phyloP scores from a whole-genome alignment of 257 asterid genomes.

The Plantago ovata region DNA sequence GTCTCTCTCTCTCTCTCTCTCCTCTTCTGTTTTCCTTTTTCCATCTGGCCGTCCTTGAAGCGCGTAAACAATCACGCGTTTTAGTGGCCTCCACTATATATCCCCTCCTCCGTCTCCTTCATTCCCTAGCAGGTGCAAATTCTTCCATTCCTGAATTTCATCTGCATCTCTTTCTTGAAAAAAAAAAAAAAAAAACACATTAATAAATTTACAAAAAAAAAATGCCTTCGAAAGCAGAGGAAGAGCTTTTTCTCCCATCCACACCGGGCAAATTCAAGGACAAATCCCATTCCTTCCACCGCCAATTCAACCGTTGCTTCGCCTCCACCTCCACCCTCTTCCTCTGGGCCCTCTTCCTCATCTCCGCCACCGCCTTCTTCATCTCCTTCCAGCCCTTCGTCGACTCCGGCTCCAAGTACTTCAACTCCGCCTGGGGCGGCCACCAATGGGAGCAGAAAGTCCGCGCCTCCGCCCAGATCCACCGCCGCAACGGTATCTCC shows the following conservation, averaged over 20 bases:
- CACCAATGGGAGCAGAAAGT: slow-evolving; percentile 59
- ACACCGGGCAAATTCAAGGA: slow-evolving; percentile 73
- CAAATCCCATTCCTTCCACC: slow-evolving; percentile 44
- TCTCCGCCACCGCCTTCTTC: slow-evolving; percentile 67
- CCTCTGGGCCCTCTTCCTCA: slow-evolving; percentile 66
- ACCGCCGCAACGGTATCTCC: slow-evolving; percentile 44
- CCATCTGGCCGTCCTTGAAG: slow-evolving; percentile 34
- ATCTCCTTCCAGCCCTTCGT: slow-evolving; percentile 62
- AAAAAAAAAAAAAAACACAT: background rate
- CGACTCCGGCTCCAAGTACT: slow-evolving; percentile 46
- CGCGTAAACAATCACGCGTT: slow-evolving; percentile 43
- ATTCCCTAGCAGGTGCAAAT: slow-evolving; percentile 47
- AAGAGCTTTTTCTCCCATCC: slow-evolving; percentile 56
- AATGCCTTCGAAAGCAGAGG: slow-evolving; percentile 50
- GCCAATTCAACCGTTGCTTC: slow-evolving; percentile 62
- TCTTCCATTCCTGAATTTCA: slow-evolving; percentile 13
- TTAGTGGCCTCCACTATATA: slow-evolving; percentile 49
- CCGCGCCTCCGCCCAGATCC: slow-evolving; percentile 54
- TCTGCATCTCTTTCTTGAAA: slow-evolving; percentile 42
- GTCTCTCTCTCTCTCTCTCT: no score
- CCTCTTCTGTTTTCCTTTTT: slow-evolving; percentile 6
- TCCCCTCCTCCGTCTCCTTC: slow-evolving; percentile 9
- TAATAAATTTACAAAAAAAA: slow-evolving; percentile 17
- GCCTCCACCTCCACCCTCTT: slow-evolving; percentile 76
- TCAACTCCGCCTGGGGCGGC: slow-evolving; percentile 65